Percentiles rank a stretch among this genome's conserved stretches.
phyloP scores from a whole-genome alignment of 1,139 yeast genomes.

The Candida gigantensis region DNA sequence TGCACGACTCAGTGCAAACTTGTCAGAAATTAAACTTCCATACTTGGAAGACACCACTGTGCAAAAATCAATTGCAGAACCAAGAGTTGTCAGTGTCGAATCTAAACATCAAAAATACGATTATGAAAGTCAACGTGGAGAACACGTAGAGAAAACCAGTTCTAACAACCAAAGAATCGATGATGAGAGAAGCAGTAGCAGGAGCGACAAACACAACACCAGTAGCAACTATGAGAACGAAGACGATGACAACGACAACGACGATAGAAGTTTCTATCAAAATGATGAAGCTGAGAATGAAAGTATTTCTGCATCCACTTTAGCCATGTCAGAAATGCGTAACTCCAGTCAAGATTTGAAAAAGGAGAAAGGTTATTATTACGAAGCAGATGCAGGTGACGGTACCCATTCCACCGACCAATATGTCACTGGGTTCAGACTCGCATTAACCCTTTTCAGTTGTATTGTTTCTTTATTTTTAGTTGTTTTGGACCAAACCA shows the following conservation, averaged over 20 bases:
- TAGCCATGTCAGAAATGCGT: conserved; percentile 6
- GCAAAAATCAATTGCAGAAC: not conserved
- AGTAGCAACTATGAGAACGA: conserved; percentile 1
- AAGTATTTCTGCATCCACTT: conserved; percentile 4
- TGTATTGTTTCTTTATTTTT: conserved; percentile 52
- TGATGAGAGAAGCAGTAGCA: not conserved
- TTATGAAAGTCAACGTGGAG: not conserved
- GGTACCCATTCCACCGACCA: conserved; percentile 52
- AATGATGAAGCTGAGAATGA: conserved; percentile 3
- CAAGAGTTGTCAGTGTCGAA: too few relatives aligned
- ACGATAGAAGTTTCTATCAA: not conserved
- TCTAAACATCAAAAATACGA: too few relatives aligned
- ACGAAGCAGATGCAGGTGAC: conserved; percentile 56
- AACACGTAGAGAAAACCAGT: not conserved
- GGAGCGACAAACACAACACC: not conserved
- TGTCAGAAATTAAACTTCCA: conserved; percentile 5
- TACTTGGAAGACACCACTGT: conserved; percentile 3
- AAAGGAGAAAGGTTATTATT: conserved; percentile 14
- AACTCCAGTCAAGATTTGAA: not conserved
- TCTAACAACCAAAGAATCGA: not conserved
- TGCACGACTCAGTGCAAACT: conserved; percentile 4
- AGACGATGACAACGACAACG: not conserved
- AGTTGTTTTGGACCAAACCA: conserved; percentile 69
- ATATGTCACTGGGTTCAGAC: conserved; percentile 41
- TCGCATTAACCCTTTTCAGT: conserved; percentile 44